A percentile compares a stretch with the other conserved stretches of the same genome.
Conservation (phyloP, 1,139 yeast species). For the Diutina scorzettiae region DNA sequence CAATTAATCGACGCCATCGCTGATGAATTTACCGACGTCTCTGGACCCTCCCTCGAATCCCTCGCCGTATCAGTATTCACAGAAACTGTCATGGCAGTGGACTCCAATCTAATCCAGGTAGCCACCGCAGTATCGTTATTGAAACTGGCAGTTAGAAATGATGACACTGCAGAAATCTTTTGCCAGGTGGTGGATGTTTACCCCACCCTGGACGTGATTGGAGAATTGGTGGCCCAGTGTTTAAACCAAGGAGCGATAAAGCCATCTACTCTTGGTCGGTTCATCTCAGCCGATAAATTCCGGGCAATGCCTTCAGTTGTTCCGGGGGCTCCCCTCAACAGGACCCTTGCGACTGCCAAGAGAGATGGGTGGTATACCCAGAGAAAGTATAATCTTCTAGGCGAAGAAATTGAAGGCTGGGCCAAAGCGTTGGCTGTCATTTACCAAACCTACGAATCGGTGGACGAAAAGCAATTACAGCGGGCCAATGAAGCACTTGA, state of each 20-base stretch:
- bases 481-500: conserved; percentile 41
- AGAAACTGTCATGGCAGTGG: conserved; percentile 4
- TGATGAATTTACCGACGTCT: neutral
- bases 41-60: neutral
- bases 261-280: conserved; percentile 23
- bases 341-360: conserved; percentile 31
- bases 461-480: conserved; percentile 15
- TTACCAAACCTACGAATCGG: conserved; percentile 25
- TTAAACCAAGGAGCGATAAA: conserved; percentile 22
- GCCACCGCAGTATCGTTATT: neutral
- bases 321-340: conserved; percentile 24
- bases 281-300: conserved; percentile 25
- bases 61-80: neutral
- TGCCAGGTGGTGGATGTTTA: conserved; percentile 36
- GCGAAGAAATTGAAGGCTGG: conserved; percentile 77
- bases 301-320: conserved; percentile 22
- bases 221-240: conserved; percentile 18
- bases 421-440: conserved; percentile 51
- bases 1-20: neutral
- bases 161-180: conserved; percentile 21
- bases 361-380: conserved; percentile 55
- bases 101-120: neutral
- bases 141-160: neutral
- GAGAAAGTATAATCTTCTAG: conserved; percentile 58
- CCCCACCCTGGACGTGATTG: conserved; percentile 21